Evolutionary conservation across 2,329 filamentous ascomycete genomes (phyloP).

Genomic region (Claviceps paspali): DNA sequence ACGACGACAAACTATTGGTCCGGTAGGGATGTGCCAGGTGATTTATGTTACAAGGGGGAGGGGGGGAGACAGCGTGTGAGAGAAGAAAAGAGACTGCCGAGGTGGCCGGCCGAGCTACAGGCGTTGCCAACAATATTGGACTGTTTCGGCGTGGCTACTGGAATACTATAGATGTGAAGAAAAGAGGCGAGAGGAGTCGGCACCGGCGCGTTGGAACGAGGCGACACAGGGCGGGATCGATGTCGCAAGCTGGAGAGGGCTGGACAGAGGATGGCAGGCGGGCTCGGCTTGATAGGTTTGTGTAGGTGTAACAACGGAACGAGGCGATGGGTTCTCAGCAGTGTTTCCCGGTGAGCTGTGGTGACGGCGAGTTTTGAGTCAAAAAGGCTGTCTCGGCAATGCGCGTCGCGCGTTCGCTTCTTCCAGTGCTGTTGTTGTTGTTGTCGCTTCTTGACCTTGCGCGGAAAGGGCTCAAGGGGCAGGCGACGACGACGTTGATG

Average conservation of each 20-base stretch:
- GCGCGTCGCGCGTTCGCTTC: slow-evolving; percentile 1
- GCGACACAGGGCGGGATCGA: slow-evolving; percentile 17
- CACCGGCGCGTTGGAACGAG: slow-evolving; percentile 18
- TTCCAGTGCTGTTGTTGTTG: neutral
- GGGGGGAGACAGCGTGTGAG: no score
- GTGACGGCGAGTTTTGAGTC: no score
- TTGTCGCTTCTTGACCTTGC: neutral
- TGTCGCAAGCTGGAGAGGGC: slow-evolving; percentile 12
- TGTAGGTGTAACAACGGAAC: slow-evolving; percentile 6
- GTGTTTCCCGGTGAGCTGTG: no score
- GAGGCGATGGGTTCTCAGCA: slow-evolving; percentile 2
- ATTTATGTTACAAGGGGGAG: slow-evolving; percentile 7
- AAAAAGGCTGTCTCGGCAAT: neutral
- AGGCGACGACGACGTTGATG: neutral
- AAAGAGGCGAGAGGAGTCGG: slow-evolving; percentile 18
- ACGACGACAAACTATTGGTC: slow-evolving; percentile 8
- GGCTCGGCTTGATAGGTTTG: slow-evolving; percentile 8
- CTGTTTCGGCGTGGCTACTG: slow-evolving; percentile 16
- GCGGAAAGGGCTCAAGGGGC: neutral
- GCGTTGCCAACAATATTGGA: slow-evolving; percentile 21
- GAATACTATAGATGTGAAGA: slow-evolving; percentile 12
- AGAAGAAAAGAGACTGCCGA: slow-evolving; percentile 15
- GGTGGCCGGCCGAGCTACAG: slow-evolving; percentile 16
- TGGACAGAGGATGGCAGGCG: slow-evolving; percentile 4
- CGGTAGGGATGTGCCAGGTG: slow-evolving; percentile 6